Conservation (phyloP, 176 grass and related monocot species). For the Canna indica region DNA sequence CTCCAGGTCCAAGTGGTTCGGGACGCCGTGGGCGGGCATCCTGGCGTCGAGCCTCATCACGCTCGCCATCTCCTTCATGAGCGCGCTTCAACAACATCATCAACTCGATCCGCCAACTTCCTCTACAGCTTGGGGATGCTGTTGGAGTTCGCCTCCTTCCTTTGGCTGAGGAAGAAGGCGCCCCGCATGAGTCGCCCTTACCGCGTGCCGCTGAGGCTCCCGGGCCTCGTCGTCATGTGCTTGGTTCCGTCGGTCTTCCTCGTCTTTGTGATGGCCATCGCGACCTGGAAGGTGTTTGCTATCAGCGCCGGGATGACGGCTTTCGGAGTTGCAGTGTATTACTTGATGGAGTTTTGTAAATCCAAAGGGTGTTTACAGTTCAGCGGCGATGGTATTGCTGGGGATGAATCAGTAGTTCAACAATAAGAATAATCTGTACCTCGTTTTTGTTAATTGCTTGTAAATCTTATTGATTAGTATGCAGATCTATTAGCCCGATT, state of each 20-base stretch:
- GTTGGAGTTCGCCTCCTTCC: constrained; percentile 76
- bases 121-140: constrained; percentile 93
- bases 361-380: constrained; percentile 38
- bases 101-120: constrained; percentile 75
- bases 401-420: too few species aligned
- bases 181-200: constrained; percentile 43
- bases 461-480: too few species aligned
- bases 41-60: constrained; percentile 48
- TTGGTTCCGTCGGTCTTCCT: constrained; percentile 63
- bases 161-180: constrained; percentile 45
- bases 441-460: too few species aligned
- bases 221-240: constrained; percentile 33
- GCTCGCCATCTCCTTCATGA: constrained; percentile 68
- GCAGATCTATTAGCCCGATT: too few species aligned
- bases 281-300: constrained; percentile 65
- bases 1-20: constrained; percentile 34
- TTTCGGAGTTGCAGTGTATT: constrained; percentile 36
- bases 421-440: too few species aligned
- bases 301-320: constrained; percentile 46
- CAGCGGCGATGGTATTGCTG: neutral
- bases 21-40: constrained; percentile 77
- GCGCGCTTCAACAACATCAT: constrained; percentile 76
- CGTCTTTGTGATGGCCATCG: constrained; percentile 77
- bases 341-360: constrained; percentile 51
- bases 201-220: constrained; percentile 33